Conservation (phyloP, 2,329 filamentous ascomycete genomes). For the Phaeophleospora eucalypticola region DNA sequence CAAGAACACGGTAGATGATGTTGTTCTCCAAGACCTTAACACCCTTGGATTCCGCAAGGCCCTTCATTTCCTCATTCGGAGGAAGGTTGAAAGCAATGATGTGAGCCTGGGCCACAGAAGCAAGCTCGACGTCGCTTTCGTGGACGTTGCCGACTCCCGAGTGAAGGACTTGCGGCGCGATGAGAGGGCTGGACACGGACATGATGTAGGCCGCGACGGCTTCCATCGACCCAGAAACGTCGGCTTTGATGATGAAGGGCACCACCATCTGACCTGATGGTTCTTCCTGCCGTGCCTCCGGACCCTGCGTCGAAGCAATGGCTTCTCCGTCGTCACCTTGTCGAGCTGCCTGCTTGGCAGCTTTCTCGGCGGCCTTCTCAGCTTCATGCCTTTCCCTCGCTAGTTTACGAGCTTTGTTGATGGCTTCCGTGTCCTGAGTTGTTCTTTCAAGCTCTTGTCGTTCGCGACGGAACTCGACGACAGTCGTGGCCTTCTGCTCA, state of each 20-base stretch:
- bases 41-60: constrained; percentile 64
- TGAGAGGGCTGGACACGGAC: constrained; percentile 78
- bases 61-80: constrained; percentile 61
- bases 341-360: constrained; percentile 25
- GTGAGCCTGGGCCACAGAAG: constrained; percentile 67
- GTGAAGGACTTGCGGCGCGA: constrained; percentile 70
- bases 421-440: constrained; percentile 67
- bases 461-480: constrained; percentile 71
- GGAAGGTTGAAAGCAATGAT: constrained; percentile 83
- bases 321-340: constrained; percentile 13
- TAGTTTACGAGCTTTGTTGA: constrained; percentile 61
- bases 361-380: constrained; percentile 46
- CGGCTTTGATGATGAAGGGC: constrained; percentile 84
- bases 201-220: constrained; percentile 75
- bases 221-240: constrained; percentile 91
- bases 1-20: constrained; percentile 76
- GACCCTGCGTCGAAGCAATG: constrained; percentile 19
- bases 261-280: constrained; percentile 55
- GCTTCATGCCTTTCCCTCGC: constrained; percentile 60
- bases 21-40: constrained; percentile 81
- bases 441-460: constrained; percentile 63
- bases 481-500: constrained; percentile 73
- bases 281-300: constrained; percentile 35
- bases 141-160: constrained; percentile 72
- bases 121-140: constrained; percentile 87